Evolutionary conservation across 176 grass and related monocot species (phyloP), one percentile per base, ranked within the genome.

Genomic region (Ensete ventricosum): DNA sequence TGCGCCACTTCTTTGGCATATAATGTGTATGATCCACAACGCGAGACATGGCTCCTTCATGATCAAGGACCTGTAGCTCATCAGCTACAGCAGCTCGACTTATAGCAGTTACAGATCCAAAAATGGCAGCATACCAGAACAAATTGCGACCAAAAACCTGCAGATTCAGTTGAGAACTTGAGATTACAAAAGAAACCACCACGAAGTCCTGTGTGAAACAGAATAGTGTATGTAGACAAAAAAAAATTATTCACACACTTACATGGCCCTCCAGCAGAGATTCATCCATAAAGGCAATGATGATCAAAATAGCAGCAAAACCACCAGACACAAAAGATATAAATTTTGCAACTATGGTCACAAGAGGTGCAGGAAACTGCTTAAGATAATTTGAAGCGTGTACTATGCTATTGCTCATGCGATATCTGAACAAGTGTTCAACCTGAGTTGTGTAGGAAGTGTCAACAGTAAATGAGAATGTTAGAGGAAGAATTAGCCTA

Each of bases 261-360:
- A 99, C 96, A 73, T 99, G 96, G 17, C 91, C 96, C 76, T 99
- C 96, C 1, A 99, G 82, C 64, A 99, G 75, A 74, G 91, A 91
- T 91, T 99, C 96, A 22, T 88, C 91, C 21, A 99, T 76, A 83
- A 94, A 89, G 73, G 88, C 96, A 71, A 91, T 88, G 12, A 99
- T 99, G 60, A 99, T 91, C n/a, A 99, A 55, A 83, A 88, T 88
- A 72, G 90, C 96, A 83, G 90, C 91, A 58, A 99, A 88, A 73
- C 96, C 96, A 82, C 96, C 91, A 88, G 91, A 99, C 59, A 95
- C 96, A 89, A 99, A 99, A 62, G 88, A 99, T 83, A 99, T 79
- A 67, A 99, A 99, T 87, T 91, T 94, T 20, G 96, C 88, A 58
- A 99, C 73, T 62, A 94, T 99, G 53, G 96, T 91, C 65, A 99